Evolutionary conservation across 2,329 filamentous ascomycete genomes (phyloP).

Genomic region (Fusarium stilboides): DNA sequence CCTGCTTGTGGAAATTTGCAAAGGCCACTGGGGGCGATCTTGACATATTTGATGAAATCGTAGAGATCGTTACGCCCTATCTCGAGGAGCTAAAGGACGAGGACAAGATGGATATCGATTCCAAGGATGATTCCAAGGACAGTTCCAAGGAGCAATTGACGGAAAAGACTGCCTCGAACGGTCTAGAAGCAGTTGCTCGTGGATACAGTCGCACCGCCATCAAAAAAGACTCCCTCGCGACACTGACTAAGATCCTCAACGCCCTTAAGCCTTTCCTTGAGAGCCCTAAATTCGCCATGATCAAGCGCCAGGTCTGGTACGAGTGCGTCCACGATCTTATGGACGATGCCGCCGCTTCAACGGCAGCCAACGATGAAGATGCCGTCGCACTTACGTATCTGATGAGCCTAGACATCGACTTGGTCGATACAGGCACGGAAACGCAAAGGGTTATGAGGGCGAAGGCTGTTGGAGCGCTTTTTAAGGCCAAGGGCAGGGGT

Average conservation of each 20-base stretch:
- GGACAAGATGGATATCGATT: conserved; percentile 80
- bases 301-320: conserved; percentile 69
- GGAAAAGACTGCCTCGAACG: conserved; percentile 63
- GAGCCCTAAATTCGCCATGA: conserved; percentile 56
- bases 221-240: conserved; percentile 53
- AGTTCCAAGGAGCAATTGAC: conserved; percentile 57
- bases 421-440: conserved; percentile 65
- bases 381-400: conserved; percentile 58
- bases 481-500: conserved; percentile 60
- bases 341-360: conserved; percentile 55
- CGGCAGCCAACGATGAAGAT: conserved; percentile 38
- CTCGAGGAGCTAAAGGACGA: conserved; percentile 72
- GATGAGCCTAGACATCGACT: conserved; percentile 62
- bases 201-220: conserved; percentile 64
- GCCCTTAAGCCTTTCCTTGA: conserved; percentile 60
- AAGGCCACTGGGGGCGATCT: conserved; percentile 74
- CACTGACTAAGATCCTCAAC: conserved; percentile 59
- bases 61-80: conserved; percentile 73
- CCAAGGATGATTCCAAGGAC: conserved; percentile 46
- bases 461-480: conserved; percentile 61
- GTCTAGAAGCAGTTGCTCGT: conserved; percentile 65
- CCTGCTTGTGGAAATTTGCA: conserved; percentile 80
- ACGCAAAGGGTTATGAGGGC: conserved; percentile 65
- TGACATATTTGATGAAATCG: conserved; percentile 78
- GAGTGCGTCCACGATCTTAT: conserved; percentile 64